Percentiles rank a stretch among this genome's conserved stretches.
These are phyloP conservation scores for Colletotrichum cuscutae DNA, from an alignment of 2,329 filamentous ascomycete species.

Conservation along the genomic window DNA sequence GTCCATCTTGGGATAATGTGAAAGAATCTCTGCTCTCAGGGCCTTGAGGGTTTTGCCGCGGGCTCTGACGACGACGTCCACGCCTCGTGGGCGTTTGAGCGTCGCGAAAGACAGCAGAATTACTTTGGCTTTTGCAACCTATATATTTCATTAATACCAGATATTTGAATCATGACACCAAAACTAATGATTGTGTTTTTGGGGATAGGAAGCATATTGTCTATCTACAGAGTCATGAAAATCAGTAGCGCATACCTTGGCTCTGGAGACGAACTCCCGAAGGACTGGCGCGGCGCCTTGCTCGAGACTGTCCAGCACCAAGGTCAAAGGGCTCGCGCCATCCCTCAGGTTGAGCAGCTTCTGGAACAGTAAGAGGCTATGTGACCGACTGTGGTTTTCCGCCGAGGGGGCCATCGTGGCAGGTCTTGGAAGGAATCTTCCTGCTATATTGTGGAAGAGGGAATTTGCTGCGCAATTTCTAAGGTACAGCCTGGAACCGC, in stretches of 20 bases:
- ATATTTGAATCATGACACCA: neutral
- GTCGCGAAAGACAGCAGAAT: constrained; percentile 85
- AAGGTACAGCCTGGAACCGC: neutral
- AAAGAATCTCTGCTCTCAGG: constrained; percentile 69
- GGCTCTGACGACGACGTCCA: constrained; percentile 75
- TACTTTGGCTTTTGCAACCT: constrained; percentile 74
- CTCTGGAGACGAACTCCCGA: constrained; percentile 78
- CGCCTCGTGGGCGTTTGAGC: constrained; percentile 69
- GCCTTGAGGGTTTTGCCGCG: constrained; percentile 66
- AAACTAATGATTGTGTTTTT: too few relatives aligned
- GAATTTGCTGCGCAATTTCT: neutral
- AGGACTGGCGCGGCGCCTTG: constrained; percentile 79
- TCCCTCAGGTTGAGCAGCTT: constrained; percentile 84
- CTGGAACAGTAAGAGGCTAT: constrained; percentile 85
- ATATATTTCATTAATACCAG: neutral
- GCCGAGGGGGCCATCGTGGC: constrained; percentile 63
- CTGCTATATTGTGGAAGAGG: neutral
- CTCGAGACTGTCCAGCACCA: constrained; percentile 86
- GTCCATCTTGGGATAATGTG: constrained; percentile 56
- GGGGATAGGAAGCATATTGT: neutral
- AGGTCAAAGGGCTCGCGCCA: constrained; percentile 84
- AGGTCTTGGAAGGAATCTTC: neutral
- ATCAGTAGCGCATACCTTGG: constrained; percentile 61
- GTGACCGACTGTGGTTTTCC: constrained; percentile 79
- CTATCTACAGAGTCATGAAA: neutral